Evolutionary conservation across 2,329 filamentous ascomycete species (phyloP).

Genomic region (Venturia pyrina): DNA sequence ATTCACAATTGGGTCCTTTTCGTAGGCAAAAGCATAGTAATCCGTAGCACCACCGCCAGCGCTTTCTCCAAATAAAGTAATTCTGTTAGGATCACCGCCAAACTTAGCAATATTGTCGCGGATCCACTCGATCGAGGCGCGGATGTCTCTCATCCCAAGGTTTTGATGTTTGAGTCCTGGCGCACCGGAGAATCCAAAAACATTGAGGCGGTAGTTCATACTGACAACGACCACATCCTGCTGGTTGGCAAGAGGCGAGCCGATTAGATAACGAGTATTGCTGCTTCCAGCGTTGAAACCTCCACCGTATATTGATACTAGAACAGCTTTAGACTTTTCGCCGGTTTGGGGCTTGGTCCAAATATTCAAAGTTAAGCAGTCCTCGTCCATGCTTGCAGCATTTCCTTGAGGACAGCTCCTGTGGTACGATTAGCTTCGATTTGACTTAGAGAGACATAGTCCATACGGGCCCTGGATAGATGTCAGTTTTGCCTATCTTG

Average conservation of each 20-base stretch:
- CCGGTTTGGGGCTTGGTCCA: slow-evolving; percentile 13
- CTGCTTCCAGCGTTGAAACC: slow-evolving; percentile 3
- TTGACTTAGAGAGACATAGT: not conserved
- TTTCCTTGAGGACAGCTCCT: not conserved
- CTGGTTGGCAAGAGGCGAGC: slow-evolving; percentile 20
- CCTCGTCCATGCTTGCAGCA: slow-evolving; percentile 9
- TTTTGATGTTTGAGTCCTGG: slow-evolving; percentile 14
- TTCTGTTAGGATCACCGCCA: slow-evolving; percentile 16
- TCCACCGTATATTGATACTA: slow-evolving; percentile 11
- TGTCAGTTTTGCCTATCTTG: not conserved
- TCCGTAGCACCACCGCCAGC: slow-evolving; percentile 17
- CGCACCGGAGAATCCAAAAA: slow-evolving; percentile 15
- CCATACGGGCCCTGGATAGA: not conserved
- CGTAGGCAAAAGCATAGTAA: slow-evolving; percentile 14
- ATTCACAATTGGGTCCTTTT: slow-evolving; percentile 14
- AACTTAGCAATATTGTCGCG: slow-evolving; percentile 16
- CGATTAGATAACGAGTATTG: slow-evolving; percentile 17
- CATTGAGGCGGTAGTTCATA: slow-evolving; percentile 17
- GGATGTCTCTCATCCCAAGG: slow-evolving; percentile 18
- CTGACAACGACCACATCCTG: slow-evolving; percentile 25
- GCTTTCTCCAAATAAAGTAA: slow-evolving; percentile 3
- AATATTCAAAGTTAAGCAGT: slow-evolving; percentile 11
- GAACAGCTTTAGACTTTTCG: slow-evolving; percentile 6
- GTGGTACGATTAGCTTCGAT: not conserved
- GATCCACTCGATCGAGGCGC: slow-evolving; percentile 19